Conservation (phyloP, 371 early-diverging fungal species). For the Mucor velutinosus region DNA sequence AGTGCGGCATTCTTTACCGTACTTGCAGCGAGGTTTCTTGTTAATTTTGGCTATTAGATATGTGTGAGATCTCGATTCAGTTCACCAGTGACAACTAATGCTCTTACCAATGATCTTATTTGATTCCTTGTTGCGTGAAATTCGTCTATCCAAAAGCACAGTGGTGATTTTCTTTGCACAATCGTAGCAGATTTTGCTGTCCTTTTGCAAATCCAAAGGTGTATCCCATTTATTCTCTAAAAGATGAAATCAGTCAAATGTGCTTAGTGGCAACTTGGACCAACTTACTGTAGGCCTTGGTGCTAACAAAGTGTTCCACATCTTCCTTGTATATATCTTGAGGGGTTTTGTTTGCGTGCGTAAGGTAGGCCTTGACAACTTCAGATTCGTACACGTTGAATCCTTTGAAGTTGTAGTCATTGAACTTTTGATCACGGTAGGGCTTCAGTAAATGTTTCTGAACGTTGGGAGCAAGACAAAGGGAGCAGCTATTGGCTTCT, state of each 20-base stretch:
- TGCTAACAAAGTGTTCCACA: slow-evolving; percentile 21
- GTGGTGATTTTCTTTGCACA: slow-evolving; percentile 36
- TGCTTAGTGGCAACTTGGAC: neutral
- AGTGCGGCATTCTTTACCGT: slow-evolving; percentile 47
- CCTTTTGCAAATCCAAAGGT: slow-evolving; percentile 24
- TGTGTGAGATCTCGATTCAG: neutral
- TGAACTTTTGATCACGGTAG: slow-evolving; percentile 22
- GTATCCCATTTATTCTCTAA: slow-evolving; percentile 39
- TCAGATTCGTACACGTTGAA: slow-evolving; percentile 34
- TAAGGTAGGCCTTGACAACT: slow-evolving; percentile 27
- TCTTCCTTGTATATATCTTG: slow-evolving; percentile 31
- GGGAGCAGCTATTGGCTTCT: slow-evolving; percentile 38
- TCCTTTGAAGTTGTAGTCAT: neutral
- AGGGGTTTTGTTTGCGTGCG: slow-evolving; percentile 13
- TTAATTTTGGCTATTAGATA: slow-evolving; percentile 7
- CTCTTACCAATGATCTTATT: slow-evolving; percentile 21
- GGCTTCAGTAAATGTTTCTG: slow-evolving; percentile 13
- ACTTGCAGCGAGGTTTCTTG: slow-evolving; percentile 33
- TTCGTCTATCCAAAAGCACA: slow-evolving; percentile 30
- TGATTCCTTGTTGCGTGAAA: slow-evolving; percentile 4
- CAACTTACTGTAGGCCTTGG: slow-evolving; percentile 36
- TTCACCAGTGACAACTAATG: neutral
- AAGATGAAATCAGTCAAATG: neutral
- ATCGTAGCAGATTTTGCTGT: slow-evolving; percentile 36
- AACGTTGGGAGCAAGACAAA: slow-evolving; percentile 27